phyloP scores from a whole-genome alignment of 768 basidiomycete genomes.

The Cystobasidiopsis lactophilus region DNA sequence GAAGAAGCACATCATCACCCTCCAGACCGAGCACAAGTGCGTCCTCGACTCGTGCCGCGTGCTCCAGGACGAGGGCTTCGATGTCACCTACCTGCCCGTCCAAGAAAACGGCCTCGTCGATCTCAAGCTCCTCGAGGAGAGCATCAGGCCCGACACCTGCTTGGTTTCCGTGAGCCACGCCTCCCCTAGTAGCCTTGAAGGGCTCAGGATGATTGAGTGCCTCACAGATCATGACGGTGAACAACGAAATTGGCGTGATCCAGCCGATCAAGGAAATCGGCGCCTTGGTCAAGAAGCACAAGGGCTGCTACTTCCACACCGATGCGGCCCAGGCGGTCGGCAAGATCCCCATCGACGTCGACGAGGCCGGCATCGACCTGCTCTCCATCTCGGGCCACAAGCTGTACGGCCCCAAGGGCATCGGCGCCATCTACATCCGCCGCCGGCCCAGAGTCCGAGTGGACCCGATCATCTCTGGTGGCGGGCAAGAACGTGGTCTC shows the following conservation, averaged over 20 bases:
- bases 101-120: constrained; percentile 60
- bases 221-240: constrained; percentile 67
- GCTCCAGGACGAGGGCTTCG: constrained; percentile 87
- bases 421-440: constrained; percentile 85
- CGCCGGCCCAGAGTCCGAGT: constrained; percentile 74
- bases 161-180: constrained; percentile 39
- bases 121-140: constrained; percentile 53
- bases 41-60: constrained; percentile 94
- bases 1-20: constrained; percentile 47
- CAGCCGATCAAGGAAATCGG: constrained; percentile 94
- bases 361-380: constrained; percentile 82
- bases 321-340: constrained; percentile 78
- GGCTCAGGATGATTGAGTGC: background rate
- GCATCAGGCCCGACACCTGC: constrained; percentile 69
- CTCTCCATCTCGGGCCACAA: constrained; percentile 96
- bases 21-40: constrained; percentile 74
- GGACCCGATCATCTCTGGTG: constrained; percentile 84
- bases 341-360: constrained; percentile 77
- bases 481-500: constrained; percentile 89
- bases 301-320: constrained; percentile 84
- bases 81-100: constrained; percentile 92
- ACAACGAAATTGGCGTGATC: constrained; percentile 97
- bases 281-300: constrained; percentile 56
- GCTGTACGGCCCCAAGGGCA: constrained; percentile 89
- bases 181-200: background rate